Evolutionary conservation across 2,329 filamentous ascomycete species (phyloP).

Genomic region (Cladorrhinum sp.): DNA sequence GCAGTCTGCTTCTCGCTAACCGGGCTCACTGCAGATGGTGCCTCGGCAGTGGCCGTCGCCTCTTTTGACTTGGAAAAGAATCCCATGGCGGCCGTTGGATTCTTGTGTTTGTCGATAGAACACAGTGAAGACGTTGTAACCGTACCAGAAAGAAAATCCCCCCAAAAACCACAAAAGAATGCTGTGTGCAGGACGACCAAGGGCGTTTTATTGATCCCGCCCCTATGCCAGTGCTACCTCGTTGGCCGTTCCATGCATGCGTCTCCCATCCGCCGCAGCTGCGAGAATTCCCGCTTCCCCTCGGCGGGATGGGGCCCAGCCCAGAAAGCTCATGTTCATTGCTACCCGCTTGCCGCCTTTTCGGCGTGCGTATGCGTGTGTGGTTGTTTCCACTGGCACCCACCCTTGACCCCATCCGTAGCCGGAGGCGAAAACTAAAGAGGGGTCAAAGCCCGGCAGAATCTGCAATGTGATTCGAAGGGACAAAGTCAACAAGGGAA

Average conservation of each 20-base stretch:
- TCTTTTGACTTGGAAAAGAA: background rate
- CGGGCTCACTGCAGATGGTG: background rate
- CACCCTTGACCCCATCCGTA: background rate
- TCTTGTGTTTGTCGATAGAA: background rate
- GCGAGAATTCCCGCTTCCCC: conserved; percentile 9
- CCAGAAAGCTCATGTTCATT: too few species aligned
- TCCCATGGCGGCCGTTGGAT: background rate
- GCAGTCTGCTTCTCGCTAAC: background rate
- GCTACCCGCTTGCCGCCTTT: background rate
- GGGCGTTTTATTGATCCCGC: background rate
- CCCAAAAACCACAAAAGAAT: background rate
- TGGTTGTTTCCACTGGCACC: background rate
- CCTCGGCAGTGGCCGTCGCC: background rate
- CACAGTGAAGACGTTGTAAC: background rate
- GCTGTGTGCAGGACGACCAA: background rate
- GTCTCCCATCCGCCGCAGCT: background rate
- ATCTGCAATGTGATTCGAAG: background rate
- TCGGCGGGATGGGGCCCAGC: background rate
- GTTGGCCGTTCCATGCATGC: background rate
- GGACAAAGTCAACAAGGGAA: background rate
- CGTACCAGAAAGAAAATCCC: background rate
- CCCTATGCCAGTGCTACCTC: background rate
- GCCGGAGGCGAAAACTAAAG: background rate
- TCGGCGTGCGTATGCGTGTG: background rate
- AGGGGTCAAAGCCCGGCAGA: background rate